Evolutionary conservation across 2,329 filamentous ascomycete species (phyloP), one percentile per base, ranked within the genome.

Genomic region (Aspergillus brasiliensis): DNA sequence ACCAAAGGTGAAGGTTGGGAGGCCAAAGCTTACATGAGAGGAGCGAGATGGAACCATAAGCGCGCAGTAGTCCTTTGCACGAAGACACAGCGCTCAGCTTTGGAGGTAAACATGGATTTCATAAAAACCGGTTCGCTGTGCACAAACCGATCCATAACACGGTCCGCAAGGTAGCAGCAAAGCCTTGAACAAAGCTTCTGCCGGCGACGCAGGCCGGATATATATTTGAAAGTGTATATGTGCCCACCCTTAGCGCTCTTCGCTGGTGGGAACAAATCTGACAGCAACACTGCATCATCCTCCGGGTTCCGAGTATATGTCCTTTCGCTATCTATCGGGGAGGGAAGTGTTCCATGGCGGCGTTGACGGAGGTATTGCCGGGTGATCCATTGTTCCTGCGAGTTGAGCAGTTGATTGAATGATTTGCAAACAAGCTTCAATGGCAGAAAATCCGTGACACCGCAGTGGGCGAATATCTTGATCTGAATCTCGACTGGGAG

Each of bases 211-310:
- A 79, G 59, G 31, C 70, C 71, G 61, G 73, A 67, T 27, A 79
- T 58, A 65, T 79, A 79, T 62, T 73, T 69, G 55, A 78, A 79
- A 2, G 76, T 77, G 59, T 77, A 79, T 44, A 75, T 65, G 57
- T 77, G 71, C 10, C 73, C 74, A 19, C 74, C 72, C 42, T 71
- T 70, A 10, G 72, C 71, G 42, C 72, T 73, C 40, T 71, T 73
- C 5, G 71, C 64, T 0, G 77, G 77, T 5, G 75, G 77, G 51
- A 79, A 79, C 7, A 79, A 66, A 61, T 79, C 77, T 10, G 77
- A 79, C 15, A 79, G 66, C 23, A 79, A 71, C 38, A 79, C 73
- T 37, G 78, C 76, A 67, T 79, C 76, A 59, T 79, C 77, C 62
- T 77, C 71, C 4, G 77, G 76, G 40, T 75, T 75, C 47, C 76